Evolutionary conservation across 306 rosid species (phyloP), one percentile per base, ranked within the genome.

Genomic region (Malus sylvestris): DNA sequence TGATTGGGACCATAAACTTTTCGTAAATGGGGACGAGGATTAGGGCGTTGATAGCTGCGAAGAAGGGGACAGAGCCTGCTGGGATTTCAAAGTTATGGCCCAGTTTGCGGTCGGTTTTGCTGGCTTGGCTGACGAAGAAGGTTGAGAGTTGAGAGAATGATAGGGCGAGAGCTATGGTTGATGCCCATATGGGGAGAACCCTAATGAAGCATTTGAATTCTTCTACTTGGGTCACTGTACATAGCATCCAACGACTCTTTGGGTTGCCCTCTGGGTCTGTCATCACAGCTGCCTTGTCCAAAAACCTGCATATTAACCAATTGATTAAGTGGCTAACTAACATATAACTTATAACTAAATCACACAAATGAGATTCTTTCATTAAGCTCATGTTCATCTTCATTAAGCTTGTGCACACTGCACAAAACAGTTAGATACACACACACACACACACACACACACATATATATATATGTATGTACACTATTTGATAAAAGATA

Each of bases 211-310:
- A 83, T 70, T 89, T 89, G 53, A 83, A 80, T 27, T 89, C 93
- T 58, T 89, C 91, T 1, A 85, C 93, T 75, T 89, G 89, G n/a
- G 93, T 87, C 53, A 89, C 89, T 13, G 91, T 89, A 81, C 88
- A 85, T 19, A 82, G 51, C 27, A 38, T 74, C 89, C 91, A 87
- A 8, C 88, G 77, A 68, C 70, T 80, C 23, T 30, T 70, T 60
- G 1, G 65, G 58, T 22, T 55, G 55, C 68, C 81, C 25, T 79
- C 82, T 75, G 81, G 72, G 15, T 81, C 78, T 22, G 53, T 75
- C 10, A 86, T 62, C 3, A 77, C 76, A 3, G 89, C 89, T 35
- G 91, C 90, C 57, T 85, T 87, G 80, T 89, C 93, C 14, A 89
- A 65, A 83, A 87, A 81, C 76, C 91, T 49, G 20, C 55, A 49